Evolutionary conservation across 805 yeast species (phyloP), one percentile per base, ranked within the genome.

Genomic region (Candida ficus): DNA sequence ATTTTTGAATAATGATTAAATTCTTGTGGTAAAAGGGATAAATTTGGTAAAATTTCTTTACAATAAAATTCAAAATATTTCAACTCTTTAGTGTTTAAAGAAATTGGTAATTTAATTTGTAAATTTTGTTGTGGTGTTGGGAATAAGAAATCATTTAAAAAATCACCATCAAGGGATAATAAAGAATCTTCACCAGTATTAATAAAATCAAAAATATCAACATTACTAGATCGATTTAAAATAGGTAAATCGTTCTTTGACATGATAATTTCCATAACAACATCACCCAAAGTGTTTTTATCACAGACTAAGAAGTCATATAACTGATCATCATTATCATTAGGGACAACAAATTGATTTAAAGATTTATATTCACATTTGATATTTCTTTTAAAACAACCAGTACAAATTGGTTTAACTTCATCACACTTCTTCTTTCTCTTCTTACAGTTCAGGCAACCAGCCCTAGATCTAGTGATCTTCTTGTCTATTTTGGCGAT

Each of bases 351-450:
- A 13, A 18, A 17, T n/a, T 26, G 12, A 12, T 28, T 42, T 42
- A 4, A 42, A 9, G 41, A 32, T 20, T 29, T 38, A 35, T 51
- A 52, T 22, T 50, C 43, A 47, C 73, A 68, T 26, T 45, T 52
- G 3, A 55, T 30, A 11, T 52, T 49, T 36, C 58, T 55, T 41
- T 57, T 60, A 27, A 43, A 30, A 39, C 78, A 73, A n/a, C 62
- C 51, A 1, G 71, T 67, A 49, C 78, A 73, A 4, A 62, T 56
- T 1, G 78, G 78, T 41, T 62, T 64, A 8, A 47, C 50, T 48
- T 73, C 73, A 52, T 73, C 76, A 54, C 78, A 73, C 41, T 71
- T 72, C 52, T 71, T 73, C 60, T 71, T 73, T 47, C 68, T 59
- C 44, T 55, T 58, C 37, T 70, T 59, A 47, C 78, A 72, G 38